Evolutionary conservation across 2,329 filamentous ascomycete genomes (phyloP), one percentile per base, ranked within the genome.

Genomic region (Colletotrichum scovillei): DNA sequence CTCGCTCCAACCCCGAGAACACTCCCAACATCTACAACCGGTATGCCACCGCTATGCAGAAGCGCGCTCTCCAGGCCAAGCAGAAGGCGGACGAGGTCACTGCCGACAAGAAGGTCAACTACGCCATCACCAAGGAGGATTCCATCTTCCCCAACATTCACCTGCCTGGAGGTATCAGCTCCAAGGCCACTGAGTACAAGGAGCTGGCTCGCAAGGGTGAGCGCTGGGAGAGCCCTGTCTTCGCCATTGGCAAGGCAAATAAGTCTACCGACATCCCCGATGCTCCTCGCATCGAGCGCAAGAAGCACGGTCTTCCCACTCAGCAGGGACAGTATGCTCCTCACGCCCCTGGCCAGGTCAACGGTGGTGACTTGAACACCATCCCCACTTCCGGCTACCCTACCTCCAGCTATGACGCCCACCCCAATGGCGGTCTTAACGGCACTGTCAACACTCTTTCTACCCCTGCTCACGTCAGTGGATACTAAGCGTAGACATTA

Each of bases 151-250:
- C 94, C 79, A 87, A 96, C 80, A 92, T 99, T 80, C 89, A 92
- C 70, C 88, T 99, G 6, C 95, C 95, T 30, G 94, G 94, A 38
- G 95, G 95, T 68, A 96, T 98, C 81, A 97, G 94, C 77, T 92
- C 91, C 86, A 98, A 98, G 90, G 95, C 96, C 11, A 97, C 94
- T 28, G 95, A 98, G 83, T 98, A 97, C 89, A 94, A 92, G 85
- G 91, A 98, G 26, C 88, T 98, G 71, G 94, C 96, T 9, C 88
- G 87, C 77, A 95, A 97, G 90, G 97, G 97, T 65, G 94, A 98
- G 69, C 92, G 92, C 82, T 99, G 97, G 97, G 93, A 98, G 87
- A 97, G 94, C 74, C 95, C 96, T 11, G 91, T 99, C 79, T 99
- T 99, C 87, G 92, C 91, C 73, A 93, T 98, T 78, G 96, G 97